Percentiles rank a stretch among this genome's conserved stretches.
These are phyloP conservation scores for Neohortaea acidophila DNA, from an alignment of 495 filamentous ascomycete species.

Conservation along the genomic window DNA sequence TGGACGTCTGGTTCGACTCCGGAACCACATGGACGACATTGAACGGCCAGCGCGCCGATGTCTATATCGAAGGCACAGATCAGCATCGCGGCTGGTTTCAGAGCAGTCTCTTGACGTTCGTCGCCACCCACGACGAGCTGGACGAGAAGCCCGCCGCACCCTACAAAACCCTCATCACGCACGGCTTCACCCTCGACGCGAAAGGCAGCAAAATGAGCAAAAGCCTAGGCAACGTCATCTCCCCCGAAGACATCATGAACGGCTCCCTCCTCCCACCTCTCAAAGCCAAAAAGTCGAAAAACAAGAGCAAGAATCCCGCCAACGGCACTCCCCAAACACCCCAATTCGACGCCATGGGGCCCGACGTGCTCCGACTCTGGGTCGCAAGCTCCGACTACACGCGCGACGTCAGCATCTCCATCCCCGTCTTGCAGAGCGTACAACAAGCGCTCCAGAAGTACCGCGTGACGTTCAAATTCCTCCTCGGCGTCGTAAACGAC, in stretches of 20 bases:
- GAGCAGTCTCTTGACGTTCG: constrained; percentile 83
- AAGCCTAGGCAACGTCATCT: constrained; percentile 79
- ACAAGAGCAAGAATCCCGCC: constrained; percentile 27
- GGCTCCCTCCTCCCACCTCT: constrained; percentile 52
- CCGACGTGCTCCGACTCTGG: constrained; percentile 86
- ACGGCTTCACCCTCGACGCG: constrained; percentile 85
- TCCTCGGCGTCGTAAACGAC: constrained; percentile 62
- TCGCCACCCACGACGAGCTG: constrained; percentile 39
- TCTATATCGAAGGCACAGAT: constrained; percentile 88
- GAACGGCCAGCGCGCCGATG: constrained; percentile 42
- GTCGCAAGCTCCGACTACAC: constrained; percentile 84
- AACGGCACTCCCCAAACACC: constrained; percentile 20
- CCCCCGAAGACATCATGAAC: constrained; percentile 68
- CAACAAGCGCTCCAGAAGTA: constrained; percentile 68
- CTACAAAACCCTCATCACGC: constrained; percentile 76
- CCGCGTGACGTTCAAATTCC: constrained; percentile 71
- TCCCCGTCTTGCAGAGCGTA: constrained; percentile 55
- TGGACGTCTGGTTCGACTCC: constrained; percentile 99
- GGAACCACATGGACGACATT: constrained; percentile 81
- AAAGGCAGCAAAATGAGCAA: constrained; percentile 96
- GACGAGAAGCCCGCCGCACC: constrained; percentile 34
- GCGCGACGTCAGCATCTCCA: constrained; percentile 63
- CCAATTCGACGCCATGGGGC: constrained; percentile 46
- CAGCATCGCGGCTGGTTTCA: constrained; percentile 99
- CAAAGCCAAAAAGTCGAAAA: constrained; percentile 39